Base-by-base conservation (phyloP, 2,329 filamentous ascomycete species). In the Calonectria hawksworthii region DNA sequence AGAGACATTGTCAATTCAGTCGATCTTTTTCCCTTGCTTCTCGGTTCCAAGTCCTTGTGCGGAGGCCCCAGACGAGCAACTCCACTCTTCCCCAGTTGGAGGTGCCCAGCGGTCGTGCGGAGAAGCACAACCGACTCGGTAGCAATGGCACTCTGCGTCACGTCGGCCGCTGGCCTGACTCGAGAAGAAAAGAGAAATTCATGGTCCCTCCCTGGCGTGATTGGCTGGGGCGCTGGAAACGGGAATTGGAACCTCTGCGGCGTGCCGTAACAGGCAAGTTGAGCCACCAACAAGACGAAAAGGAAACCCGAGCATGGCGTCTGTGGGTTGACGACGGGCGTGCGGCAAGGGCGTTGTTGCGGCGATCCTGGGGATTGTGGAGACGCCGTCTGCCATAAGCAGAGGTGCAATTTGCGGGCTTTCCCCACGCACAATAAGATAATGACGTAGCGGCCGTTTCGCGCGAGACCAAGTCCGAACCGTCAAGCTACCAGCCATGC, bases 11-110 rank as follows among this genome's bases (percentile, higher is more conserved):
- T 47, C 9, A 18, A 26, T 59, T 63, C 51, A 50, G 50, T 38
- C 65, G 52, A 36, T 47, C n/a, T 14, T 23, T 41, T 38, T 34
- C 7, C 36, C n/a, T 61, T 41, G 38, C 8, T n/a, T 36, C 21
- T 32, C 9, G 21, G 21, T 36, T 10, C 13, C 34, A 36, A 10
- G 34, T 14, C 9, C 9, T 41, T 18, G 36, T 41, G 61, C 61
- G 38, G 54, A 70, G 54, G 23, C 56, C 69, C 61, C 69, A 56
- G 47, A 71, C 44, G 38, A 71, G 54, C 69, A 61, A 44, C n/a
- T 64, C 65, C 52, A 38, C 23, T 34, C 50, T 51, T 26, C 21
- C 28, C 36, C 36, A 28, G 36, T 14, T 47, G 23, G 56, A 36
- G 41, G 56, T 14, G 26, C 56, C 51, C 36, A 32, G 36, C 8